Percentiles rank a stretch among this genome's conserved stretches.
Conservation (phyloP, 768 basidiomycete species). For the Podaxis sp. region DNA sequence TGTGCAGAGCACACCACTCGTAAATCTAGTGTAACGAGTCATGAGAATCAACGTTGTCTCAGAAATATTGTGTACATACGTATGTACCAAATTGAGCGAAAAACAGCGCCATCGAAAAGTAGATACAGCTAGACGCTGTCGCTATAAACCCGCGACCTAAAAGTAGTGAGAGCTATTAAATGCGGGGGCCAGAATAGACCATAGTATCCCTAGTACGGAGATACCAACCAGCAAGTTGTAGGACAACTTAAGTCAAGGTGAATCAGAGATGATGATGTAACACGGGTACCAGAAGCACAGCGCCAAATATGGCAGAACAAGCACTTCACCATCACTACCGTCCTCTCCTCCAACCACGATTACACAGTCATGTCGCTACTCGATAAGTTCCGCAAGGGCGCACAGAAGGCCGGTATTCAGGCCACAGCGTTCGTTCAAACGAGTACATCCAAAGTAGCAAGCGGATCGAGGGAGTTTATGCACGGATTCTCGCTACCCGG, state of each 20-base stretch:
- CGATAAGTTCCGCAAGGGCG: conserved; percentile 78
- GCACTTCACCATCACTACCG: neutral
- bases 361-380: conserved; percentile 46
- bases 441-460: conserved; percentile 66
- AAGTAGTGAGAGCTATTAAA: too few species aligned
- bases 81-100: too few species aligned
- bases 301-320: neutral
- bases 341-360: neutral
- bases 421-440: conserved; percentile 75
- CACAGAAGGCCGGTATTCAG: conserved; percentile 79
- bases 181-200: too few species aligned
- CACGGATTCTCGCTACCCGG: conserved; percentile 88
- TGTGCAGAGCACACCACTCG: too few species aligned
- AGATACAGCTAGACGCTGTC: neutral
- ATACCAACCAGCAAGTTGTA: too few species aligned
- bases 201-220: too few species aligned
- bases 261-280: conserved; percentile 9
- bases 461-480: conserved; percentile 74
- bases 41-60: too few species aligned
- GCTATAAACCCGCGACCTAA: too few species aligned
- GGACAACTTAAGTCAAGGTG: too few species aligned
- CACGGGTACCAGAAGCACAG: neutral
- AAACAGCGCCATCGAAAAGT: neutral
- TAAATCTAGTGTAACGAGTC: too few species aligned
- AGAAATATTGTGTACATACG: too few species aligned